phyloP scores from a whole-genome alignment of 805 yeast species.

The Candida gorgasii region DNA sequence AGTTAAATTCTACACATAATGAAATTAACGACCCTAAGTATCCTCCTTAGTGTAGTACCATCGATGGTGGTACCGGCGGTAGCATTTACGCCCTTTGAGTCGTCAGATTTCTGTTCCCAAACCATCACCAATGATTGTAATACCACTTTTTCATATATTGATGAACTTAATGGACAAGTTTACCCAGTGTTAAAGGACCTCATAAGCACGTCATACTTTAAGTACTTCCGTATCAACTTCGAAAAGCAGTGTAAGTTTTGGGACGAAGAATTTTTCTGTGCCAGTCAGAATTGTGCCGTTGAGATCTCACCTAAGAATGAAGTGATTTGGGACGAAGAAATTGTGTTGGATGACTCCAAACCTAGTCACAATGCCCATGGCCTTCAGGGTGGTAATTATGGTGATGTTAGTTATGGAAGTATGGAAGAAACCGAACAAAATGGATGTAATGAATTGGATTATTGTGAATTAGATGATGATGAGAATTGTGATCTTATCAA shows the following conservation, averaged over 20 bases:
- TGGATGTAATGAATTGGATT: conserved; percentile 54
- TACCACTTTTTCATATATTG: conserved; percentile 46
- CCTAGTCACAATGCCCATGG: conserved; percentile 9
- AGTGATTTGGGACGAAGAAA: conserved; percentile 49
- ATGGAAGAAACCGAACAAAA: too few relatives aligned
- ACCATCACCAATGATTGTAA: conserved; percentile 46
- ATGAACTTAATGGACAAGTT: conserved; percentile 33
- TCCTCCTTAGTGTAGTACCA: background rate
- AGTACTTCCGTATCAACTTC: conserved; percentile 81
- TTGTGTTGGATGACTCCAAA: conserved; percentile 13
- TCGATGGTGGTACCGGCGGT: too few relatives aligned
- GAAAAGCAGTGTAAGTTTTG: conserved; percentile 84
- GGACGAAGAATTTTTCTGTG: conserved; percentile 81
- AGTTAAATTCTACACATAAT: too few relatives aligned
- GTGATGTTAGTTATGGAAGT: too few relatives aligned
- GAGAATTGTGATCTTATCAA: conserved; percentile 82
- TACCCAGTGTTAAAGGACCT: conserved; percentile 56
- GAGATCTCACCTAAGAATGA: conserved; percentile 68
- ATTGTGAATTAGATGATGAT: conserved; percentile 66
- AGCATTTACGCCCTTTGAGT: conserved; percentile 38
- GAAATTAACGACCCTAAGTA: background rate
- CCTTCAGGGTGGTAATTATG: too few relatives aligned
- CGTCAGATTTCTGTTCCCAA: conserved; percentile 46
- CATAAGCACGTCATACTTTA: conserved; percentile 77
- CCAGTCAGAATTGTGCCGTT: conserved; percentile 86